These are phyloP conservation scores for Linum tenue DNA, from an alignment of 345 rosid species.

Conservation along the genomic window DNA sequence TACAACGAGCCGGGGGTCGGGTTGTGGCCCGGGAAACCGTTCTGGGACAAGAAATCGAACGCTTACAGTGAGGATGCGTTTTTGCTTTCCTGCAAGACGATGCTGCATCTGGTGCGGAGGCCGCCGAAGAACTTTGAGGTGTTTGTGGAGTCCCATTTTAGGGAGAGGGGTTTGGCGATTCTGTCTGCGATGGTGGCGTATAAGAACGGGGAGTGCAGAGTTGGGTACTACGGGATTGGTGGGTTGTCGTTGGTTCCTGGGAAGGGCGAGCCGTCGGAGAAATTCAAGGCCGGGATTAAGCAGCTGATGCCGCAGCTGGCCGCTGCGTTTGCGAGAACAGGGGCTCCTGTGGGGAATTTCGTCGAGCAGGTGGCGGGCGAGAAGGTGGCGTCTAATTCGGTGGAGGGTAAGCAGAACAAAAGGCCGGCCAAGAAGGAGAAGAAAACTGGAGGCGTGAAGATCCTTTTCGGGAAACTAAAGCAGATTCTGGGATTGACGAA, in stretches of 20 bases:
- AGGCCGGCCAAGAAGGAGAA: slow-evolving; percentile 8
- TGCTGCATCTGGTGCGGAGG: slow-evolving; percentile 16
- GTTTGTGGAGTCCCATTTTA: slow-evolving; percentile 32
- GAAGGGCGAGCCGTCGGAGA: slow-evolving; percentile 12
- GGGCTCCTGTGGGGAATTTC: slow-evolving; percentile 26
- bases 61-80: slow-evolving; percentile 34
- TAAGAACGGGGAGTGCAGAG: slow-evolving; percentile 16
- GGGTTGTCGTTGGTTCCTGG: neutral
- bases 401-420: slow-evolving; percentile 9
- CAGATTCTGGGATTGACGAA: slow-evolving; percentile 30
- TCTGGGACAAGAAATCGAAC: slow-evolving; percentile 27
- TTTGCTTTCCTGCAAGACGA: slow-evolving; percentile 30
- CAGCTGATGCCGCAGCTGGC: slow-evolving; percentile 23
- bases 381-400: neutral
- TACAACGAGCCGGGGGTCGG: slow-evolving; percentile 36
- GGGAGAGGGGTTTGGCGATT: slow-evolving; percentile 21
- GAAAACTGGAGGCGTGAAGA: slow-evolving; percentile 14
- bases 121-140: slow-evolving; percentile 42
- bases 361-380: slow-evolving; percentile 5
- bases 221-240: slow-evolving; percentile 26
- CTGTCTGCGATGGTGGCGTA: slow-evolving; percentile 36
- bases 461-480: slow-evolving; percentile 22
- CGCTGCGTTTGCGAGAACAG: slow-evolving; percentile 15
- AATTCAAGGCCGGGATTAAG: slow-evolving; percentile 24
- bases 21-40: slow-evolving; percentile 8